These are phyloP conservation scores for Isabelozyma pseudorhagii DNA, from an alignment of 805 yeast species.

Conservation along the genomic window DNA sequence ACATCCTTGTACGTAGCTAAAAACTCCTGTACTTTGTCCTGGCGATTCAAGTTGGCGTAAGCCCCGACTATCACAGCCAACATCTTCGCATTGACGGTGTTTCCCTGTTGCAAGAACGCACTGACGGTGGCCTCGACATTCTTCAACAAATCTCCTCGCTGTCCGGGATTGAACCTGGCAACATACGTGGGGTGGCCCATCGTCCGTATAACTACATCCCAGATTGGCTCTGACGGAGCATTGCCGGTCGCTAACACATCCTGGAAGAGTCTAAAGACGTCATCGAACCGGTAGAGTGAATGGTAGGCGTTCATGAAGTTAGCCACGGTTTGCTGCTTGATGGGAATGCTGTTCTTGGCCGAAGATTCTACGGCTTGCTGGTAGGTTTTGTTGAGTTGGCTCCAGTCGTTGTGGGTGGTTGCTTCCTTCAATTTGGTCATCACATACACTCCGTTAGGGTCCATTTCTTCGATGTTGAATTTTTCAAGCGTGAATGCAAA, in stretches of 20 bases:
- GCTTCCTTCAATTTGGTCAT: constrained; percentile 19
- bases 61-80: constrained; percentile 47
- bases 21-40: constrained; percentile 41
- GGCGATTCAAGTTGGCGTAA: constrained; percentile 38
- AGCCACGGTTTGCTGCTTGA: constrained; percentile 40
- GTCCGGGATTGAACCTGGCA: constrained; percentile 18
- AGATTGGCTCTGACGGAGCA: constrained; percentile 44
- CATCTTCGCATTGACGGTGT: constrained; percentile 45
- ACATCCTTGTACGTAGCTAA: constrained; percentile 27
- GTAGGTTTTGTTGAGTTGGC: constrained; percentile 17
- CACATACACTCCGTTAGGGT: constrained; percentile 31
- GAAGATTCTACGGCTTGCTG: constrained; percentile 22
- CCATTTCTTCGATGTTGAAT: constrained; percentile 18
- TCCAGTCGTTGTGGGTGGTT: constrained; percentile 13
- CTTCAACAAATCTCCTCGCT: constrained; percentile 18
- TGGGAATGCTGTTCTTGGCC: constrained; percentile 20
- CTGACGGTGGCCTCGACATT: constrained; percentile 26
- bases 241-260: constrained; percentile 38
- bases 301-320: constrained; percentile 47
- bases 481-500: constrained; percentile 5
- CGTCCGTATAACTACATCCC: constrained; percentile 59
- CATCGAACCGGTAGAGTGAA: constrained; percentile 27
- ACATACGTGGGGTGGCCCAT: constrained; percentile 34
- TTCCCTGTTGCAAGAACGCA: constrained; percentile 26
- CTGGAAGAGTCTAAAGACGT: constrained; percentile 49